Conservation (phyloP, 208 protist species). For the Naegleria fowleri region DNA sequence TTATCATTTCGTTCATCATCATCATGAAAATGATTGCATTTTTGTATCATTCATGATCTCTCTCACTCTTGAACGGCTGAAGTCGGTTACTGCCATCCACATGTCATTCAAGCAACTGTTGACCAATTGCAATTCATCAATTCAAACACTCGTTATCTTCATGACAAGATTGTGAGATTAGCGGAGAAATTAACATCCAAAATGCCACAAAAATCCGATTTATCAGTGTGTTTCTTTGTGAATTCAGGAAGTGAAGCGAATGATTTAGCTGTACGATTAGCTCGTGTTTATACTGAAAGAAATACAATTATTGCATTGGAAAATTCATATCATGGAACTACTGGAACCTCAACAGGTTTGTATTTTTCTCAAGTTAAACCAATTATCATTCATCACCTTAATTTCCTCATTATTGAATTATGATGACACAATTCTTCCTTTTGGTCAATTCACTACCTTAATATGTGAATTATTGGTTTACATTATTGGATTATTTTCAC, state of each 20-base stretch:
- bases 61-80: no score
- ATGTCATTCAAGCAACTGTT: slow-evolving; percentile 47
- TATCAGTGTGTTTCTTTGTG: slow-evolving; percentile 43
- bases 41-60: no score
- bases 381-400: neutral
- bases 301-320: slow-evolving; percentile 38
- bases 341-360: slow-evolving; percentile 8
- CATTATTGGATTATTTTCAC: no score
- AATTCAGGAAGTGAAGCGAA: slow-evolving; percentile 55
- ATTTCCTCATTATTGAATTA: no score
- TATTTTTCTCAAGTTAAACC: slow-evolving; percentile 18
- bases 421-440: no score
- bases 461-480: no score
- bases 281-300: slow-evolving; percentile 36
- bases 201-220: slow-evolving; percentile 33
- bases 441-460: no score
- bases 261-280: slow-evolving; percentile 47
- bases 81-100: slow-evolving; percentile 59
- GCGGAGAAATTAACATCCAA: slow-evolving; percentile 42
- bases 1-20: no score
- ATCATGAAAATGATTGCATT: no score
- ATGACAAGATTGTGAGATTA: slow-evolving; percentile 32
- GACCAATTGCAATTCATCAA: slow-evolving; percentile 50
- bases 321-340: slow-evolving; percentile 49
- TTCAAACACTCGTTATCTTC: slow-evolving; percentile 60